A percentile compares a stretch with the other conserved stretches of the same genome.
Evolutionary conservation across 306 rosid species (phyloP).

Genomic region (Luffa aegyptiaca): DNA sequence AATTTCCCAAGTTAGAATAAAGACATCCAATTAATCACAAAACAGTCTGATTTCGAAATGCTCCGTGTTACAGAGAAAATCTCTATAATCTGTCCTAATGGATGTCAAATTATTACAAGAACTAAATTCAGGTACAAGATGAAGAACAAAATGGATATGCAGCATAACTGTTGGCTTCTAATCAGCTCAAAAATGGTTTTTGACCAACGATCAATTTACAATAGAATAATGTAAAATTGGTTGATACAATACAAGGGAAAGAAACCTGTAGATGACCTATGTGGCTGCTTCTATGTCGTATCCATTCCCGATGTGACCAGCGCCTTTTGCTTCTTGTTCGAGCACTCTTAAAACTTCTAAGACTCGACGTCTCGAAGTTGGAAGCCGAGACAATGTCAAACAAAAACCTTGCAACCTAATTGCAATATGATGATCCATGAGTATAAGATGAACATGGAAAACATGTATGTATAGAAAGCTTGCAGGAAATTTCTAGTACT

Average conservation of each 20-base stretch:
- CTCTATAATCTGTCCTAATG: background rate
- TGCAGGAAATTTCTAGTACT: no score
- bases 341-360: background rate
- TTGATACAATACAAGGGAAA: background rate
- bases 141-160: background rate
- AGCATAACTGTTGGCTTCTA: background rate
- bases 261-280: background rate
- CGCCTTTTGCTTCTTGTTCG: constrained; percentile 9
- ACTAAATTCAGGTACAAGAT: background rate
- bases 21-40: no score
- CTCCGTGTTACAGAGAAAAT: no score
- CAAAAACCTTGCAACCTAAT: constrained; percentile 18
- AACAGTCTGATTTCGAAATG: no score
- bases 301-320: background rate
- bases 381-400: constrained; percentile 17
- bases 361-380: constrained; percentile 16
- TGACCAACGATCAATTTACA: background rate
- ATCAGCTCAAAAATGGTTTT: background rate
- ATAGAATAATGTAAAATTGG: background rate
- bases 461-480: no score
- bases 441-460: background rate
- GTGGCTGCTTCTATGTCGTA: background rate
- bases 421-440: background rate
- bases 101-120: background rate
- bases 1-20: no score